These are phyloP conservation scores for Rhynchospora pubera DNA, from an alignment of 176 grass and related monocot genomes.

Conservation along the genomic window DNA sequence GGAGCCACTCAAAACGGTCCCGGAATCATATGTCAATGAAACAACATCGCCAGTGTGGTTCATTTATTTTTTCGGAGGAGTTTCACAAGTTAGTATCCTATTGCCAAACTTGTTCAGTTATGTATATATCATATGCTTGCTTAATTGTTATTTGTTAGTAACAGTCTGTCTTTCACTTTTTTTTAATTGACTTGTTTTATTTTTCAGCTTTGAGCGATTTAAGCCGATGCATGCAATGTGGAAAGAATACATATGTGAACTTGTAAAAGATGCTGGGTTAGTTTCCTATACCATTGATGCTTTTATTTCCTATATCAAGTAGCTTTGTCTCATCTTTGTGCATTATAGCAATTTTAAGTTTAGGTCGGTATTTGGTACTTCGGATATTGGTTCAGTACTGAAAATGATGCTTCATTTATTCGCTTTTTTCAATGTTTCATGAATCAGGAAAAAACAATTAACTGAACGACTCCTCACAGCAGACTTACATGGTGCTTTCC, in stretches of 20 bases:
- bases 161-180: not conserved
- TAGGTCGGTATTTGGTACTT: not conserved
- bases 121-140: not conserved
- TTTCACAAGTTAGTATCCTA: constrained; percentile 31
- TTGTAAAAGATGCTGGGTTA: constrained; percentile 42
- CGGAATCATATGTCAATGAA: constrained; percentile 35
- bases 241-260: constrained; percentile 62
- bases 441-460: constrained; percentile 57
- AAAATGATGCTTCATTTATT: constrained; percentile 15
- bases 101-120: not conserved
- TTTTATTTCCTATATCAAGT: not conserved
- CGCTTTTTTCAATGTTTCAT: constrained; percentile 6
- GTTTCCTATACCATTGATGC: constrained; percentile 11
- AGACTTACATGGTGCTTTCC: constrained; percentile 75
- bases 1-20: constrained; percentile 31
- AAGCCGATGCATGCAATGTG: constrained; percentile 88
- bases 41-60: constrained; percentile 36
- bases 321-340: not conserved
- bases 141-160: not conserved
- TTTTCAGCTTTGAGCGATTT: constrained; percentile 69
- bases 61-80: constrained; percentile 30
- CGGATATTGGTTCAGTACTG: not conserved
- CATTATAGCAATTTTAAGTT: not conserved
- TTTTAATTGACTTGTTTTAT: constrained; percentile 21
- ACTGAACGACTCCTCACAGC: constrained; percentile 56